A percentile compares a stretch with the other conserved stretches of the same genome.
phyloP scores from a whole-genome alignment of 73 alveolate genomes.

The Breviolum minutum region DNA sequence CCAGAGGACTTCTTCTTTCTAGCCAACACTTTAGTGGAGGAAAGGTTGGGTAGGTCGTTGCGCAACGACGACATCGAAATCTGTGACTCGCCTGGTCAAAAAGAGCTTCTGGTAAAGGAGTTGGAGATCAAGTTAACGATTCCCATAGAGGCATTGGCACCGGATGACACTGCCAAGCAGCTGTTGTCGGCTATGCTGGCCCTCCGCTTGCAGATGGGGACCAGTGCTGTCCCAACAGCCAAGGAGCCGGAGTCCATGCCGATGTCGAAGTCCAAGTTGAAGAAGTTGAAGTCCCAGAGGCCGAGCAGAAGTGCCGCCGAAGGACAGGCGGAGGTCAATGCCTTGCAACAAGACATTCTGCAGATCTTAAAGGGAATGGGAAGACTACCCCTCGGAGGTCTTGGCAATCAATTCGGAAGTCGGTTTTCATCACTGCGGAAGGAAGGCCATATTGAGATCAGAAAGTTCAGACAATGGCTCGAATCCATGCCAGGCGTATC shows the following conservation, averaged over 20 bases:
- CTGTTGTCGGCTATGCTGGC: slow-evolving; percentile 11
- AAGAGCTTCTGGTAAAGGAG: neutral
- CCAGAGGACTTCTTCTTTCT: neutral
- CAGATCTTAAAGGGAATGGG: too few relatives aligned
- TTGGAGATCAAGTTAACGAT: neutral
- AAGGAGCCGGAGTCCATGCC: neutral
- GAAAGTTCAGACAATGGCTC: too few relatives aligned
- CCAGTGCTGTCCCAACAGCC: neutral
- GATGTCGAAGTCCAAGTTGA: too few relatives aligned
- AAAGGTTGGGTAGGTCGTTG: neutral
- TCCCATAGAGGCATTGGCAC: neutral
- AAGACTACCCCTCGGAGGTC: too few relatives aligned
- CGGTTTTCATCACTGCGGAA: neutral
- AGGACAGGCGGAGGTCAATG: too few relatives aligned
- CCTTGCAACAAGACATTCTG: too few relatives aligned
- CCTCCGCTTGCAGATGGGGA: neutral
- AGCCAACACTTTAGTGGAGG: neutral
- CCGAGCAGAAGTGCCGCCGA: too few relatives aligned
- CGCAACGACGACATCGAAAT: neutral
- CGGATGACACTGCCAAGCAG: neutral
- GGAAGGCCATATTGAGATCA: neutral
- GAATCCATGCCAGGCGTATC: too few relatives aligned
- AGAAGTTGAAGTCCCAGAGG: too few relatives aligned
- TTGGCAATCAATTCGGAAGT: neutral
- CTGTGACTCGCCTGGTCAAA: neutral